Evolutionary conservation across 495 filamentous ascomycete species (phyloP), one percentile per base, ranked within the genome.

Genomic region (Monascus purpureus): DNA sequence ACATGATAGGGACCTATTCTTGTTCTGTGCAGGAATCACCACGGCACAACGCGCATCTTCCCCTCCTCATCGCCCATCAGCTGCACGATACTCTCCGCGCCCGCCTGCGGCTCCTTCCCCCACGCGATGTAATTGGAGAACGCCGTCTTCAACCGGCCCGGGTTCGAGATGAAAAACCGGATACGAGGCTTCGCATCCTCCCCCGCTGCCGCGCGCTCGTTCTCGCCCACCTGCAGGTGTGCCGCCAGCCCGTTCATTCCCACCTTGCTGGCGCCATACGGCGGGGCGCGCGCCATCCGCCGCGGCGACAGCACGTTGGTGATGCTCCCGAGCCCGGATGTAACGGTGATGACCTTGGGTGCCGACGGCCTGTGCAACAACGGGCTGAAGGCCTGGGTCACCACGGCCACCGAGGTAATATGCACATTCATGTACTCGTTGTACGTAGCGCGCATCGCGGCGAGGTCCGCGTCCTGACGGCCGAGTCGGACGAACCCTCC

Each of bases 141-240:
- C 13, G 43, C 57, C 8, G 57, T 61, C 37, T 55, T 60, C 11
- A 45, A 50, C 35, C 37, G 29, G 15, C 53, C 50, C 3, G 52
- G 49, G 16, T 33, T 46, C 8, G 27, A 40, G 4, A 32, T 40
- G 33, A 40, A 59, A 37, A 50, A 59, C 14, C 38, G 29, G 24
- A 54, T 43, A 8, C 27, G 36, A 9, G 35, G 28, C 34, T 42
- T 34, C 9, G 13, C 22, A 14, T 29, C 33, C 17, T 43, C 41
- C 12, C 36, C 25, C 13, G 25, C 30, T 11, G 38, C 37, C 7
- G 35, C 32, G 11, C 33, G 46, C 33, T 50, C 46, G 25, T 43
- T 43, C 33, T 61, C 50, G 22, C 31, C 34, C 4, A 38, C 40
- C 39, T 54, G 52, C 36, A 55, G 41, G 22, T 55, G 42, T n/a